Base-by-base conservation (phyloP, 2,329 filamentous ascomycete species). In the Sclerotinia borealis region DNA sequence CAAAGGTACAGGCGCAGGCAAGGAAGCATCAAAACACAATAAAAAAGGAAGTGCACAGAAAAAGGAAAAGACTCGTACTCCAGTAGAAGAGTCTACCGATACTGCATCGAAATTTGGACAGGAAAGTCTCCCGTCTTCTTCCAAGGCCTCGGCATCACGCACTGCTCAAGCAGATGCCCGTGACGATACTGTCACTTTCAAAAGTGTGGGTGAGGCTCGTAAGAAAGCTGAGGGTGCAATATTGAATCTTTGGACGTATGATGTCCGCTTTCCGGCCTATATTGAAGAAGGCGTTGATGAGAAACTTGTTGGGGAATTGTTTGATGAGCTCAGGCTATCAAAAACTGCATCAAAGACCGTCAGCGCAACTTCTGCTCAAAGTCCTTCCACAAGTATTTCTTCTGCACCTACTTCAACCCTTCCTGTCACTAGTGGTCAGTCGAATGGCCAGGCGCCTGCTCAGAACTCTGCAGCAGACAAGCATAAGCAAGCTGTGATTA, bases 231-330 rank as follows among this genome's bases (percentile, higher is more conserved):
- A 86, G 71, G 83, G 84, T 29, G 87, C 89, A 4, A 85, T 93
- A 45, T 75, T 91, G 36, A 81, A 84, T 43, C 77, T 93, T 3
- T 82, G 79, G 77, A 79, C 81, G 1, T 74, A 90, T 64, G 89
- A 91, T 55, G 85, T 96, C 64, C 85, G 85, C 25, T 96, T 88
- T 71, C 81, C 88, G 61, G 83, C 91, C 65, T 87, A 93, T 63
- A 78, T 93, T 15, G 80, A 85, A 13, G 89, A 93, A 74, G 89
- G 91, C 0, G 81, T 93, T 48, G 83, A 92, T 68, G 79, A 83
- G 41, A 75, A 75, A 1, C 72, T 92, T 13, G 76, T 96, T 41
- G 82, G 81, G 63, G 74, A 78, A 36, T 79, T 95, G 1, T 95
- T 92, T 70, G 77, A 81, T 31, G 87, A 91, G 25, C 77, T 95